phyloP scores from a whole-genome alignment of 1,284 basidiomycete species.

The Ganoderma lucidum region DNA sequence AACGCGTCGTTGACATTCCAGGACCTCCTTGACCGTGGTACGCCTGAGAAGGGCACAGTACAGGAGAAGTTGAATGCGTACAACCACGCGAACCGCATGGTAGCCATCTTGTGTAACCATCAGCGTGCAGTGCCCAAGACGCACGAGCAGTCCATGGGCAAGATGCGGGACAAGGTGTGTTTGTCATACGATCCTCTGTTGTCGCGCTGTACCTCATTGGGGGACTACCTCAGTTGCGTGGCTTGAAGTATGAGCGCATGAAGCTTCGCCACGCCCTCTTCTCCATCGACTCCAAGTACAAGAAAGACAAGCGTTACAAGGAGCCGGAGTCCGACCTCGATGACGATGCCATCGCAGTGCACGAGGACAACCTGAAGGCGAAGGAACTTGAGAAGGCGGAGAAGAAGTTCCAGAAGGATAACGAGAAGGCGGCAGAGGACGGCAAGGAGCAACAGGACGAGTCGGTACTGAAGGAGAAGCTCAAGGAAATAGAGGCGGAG shows the following conservation, averaged over 20 bases:
- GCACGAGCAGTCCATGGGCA: slow-evolving; percentile 92
- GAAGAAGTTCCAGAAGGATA: slow-evolving; percentile 91
- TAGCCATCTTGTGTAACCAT: slow-evolving; percentile 98
- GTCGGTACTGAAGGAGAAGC: slow-evolving; percentile 69
- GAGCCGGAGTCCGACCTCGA: slow-evolving; percentile 94
- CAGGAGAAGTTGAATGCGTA: slow-evolving; percentile 96
- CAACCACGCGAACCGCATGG: slow-evolving; percentile 94
- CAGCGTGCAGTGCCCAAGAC: slow-evolving; percentile 92
- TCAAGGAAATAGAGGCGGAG: slow-evolving; percentile 79
- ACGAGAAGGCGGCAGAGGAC: slow-evolving; percentile 85
- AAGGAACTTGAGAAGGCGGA: slow-evolving; percentile 88
- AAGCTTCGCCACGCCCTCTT: slow-evolving; percentile 88
- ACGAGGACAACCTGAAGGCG: slow-evolving; percentile 83
- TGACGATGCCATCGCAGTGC: slow-evolving; percentile 86
- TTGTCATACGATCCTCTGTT: slow-evolving; percentile 33
- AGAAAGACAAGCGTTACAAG: slow-evolving; percentile 82
- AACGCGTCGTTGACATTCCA: slow-evolving; percentile 95
- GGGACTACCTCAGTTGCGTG: slow-evolving; percentile 61
- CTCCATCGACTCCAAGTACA: slow-evolving; percentile 76
- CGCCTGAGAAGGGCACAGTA: slow-evolving; percentile 75
- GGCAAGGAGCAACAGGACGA: slow-evolving; percentile 65
- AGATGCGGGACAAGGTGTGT: slow-evolving; percentile 87
- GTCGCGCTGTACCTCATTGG: slow-evolving; percentile 18
- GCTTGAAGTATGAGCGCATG: slow-evolving; percentile 94
- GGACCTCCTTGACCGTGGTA: slow-evolving; percentile 81